Base-by-base conservation (phyloP, 169 alveolate genomes). In the Perkinsus chesapeaki region DNA sequence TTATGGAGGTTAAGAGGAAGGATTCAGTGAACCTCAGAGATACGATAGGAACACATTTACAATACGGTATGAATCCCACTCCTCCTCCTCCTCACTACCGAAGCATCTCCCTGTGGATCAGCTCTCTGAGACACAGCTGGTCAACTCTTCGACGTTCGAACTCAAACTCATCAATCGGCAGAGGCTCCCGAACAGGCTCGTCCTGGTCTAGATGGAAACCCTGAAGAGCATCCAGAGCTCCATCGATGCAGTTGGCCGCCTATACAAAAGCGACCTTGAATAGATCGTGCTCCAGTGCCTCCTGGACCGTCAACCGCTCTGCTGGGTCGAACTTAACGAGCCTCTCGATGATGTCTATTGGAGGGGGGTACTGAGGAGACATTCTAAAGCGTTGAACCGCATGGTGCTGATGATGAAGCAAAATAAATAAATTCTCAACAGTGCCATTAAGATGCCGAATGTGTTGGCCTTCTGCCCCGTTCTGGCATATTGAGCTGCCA, bases 271-370 rank as follows among this genome's bases (percentile, higher is more conserved):
- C 27, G 12, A 60, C 82, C 31, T 94, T 94, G 48, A 94, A 92
- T 36, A 92, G 93, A 31, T 92, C 94, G 39, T 94, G 95, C 31
- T 94, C 93, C 12, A 94, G 93, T 39, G 95, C 94, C 27, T 94
- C 92, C 10, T 38, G 92, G 0, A 94, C 95, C 19, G 93, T 48
- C 20, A 94, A 60, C 1, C 95, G 91, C 16, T 94, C 95, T 12
- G 60, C 48, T 0, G 95, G 95, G 39, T 94, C 93, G 47, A 94
- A 82, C 39, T 92, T 94, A 0, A 94, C 48, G 12, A 94, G 27
- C 0, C 93, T 73, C 16, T 39, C 47, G 20, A 94, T 92, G 19
- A 94, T 43, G 38, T 94, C 95, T 12, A 94, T 20, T 23, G 12
- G 37, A 1, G 82, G 31, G 23, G 82, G 82, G 27, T 60, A 60